Conservation (phyloP, 1,284 basidiomycete genomes). For the Pulveroboletus sp. region DNA sequence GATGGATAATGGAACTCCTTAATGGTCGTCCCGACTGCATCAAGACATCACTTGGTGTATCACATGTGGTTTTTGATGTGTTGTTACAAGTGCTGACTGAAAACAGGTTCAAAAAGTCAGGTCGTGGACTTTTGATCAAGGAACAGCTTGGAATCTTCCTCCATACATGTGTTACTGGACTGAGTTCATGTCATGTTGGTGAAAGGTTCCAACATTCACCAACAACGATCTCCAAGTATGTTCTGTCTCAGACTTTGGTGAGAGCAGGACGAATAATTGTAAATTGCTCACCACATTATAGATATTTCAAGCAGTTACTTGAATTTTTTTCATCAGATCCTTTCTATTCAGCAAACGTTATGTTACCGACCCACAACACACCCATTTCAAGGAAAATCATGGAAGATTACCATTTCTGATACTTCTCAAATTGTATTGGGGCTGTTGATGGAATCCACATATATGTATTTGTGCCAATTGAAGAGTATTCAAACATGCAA, state of each 20-base stretch:
- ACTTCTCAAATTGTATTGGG: background rate
- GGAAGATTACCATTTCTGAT: background rate
- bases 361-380: background rate
- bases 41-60: background rate
- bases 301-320: background rate
- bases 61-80: background rate
- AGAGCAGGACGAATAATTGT: no score
- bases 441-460: background rate
- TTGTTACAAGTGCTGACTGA: background rate
- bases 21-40: background rate
- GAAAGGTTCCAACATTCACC: no score
- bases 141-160: no score
- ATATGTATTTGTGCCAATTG: background rate
- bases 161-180: no score
- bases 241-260: no score
- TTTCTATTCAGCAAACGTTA: background rate
- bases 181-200: no score
- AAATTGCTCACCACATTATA: background rate
- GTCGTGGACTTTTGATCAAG: no score
- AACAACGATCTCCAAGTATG: no score
- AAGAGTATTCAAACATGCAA: background rate
- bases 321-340: background rate
- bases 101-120: no score
- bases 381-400: background rate
- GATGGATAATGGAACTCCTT: background rate